These are phyloP conservation scores for Naegleria lovaniensis DNA, from an alignment of 208 protist genomes.

Conservation along the genomic window DNA sequence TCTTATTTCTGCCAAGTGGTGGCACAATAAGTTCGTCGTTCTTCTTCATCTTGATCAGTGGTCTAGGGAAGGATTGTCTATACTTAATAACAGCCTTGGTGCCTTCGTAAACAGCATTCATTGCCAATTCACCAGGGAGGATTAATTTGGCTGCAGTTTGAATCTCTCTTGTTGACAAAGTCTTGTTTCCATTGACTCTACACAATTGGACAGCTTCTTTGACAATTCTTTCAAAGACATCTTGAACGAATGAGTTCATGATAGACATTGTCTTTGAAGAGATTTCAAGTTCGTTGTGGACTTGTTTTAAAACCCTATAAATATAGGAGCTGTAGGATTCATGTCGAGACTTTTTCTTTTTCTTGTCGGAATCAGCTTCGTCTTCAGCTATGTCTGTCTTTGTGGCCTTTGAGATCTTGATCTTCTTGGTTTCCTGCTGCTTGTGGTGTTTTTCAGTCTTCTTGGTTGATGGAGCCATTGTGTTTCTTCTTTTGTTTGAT, in stretches of 20 bases:
- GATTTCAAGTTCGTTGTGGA: conserved; percentile 50
- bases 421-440: neutral
- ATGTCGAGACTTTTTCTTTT: conserved; percentile 10
- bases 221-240: conserved; percentile 81
- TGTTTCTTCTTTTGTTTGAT: neutral
- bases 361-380: neutral
- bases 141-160: conserved; percentile 77
- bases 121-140: conserved; percentile 78
- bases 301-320: conserved; percentile 25
- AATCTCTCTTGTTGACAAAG: conserved; percentile 71
- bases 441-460: neutral
- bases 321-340: conserved; percentile 17
- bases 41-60: neutral
- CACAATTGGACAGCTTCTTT: conserved; percentile 66
- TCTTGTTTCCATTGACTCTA: conserved; percentile 71
- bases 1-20: too few species aligned
- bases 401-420: neutral
- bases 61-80: neutral
- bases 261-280: conserved; percentile 80
- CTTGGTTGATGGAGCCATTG: neutral
- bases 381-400: neutral
- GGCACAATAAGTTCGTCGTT: too few species aligned
- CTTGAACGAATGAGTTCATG: conserved; percentile 86
- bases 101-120: conserved; percentile 83
- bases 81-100: conserved; percentile 81